Percentiles rank a stretch among this genome's conserved stretches.
Conservation (phyloP, 441 rosid species). For the Croton setiger region DNA sequence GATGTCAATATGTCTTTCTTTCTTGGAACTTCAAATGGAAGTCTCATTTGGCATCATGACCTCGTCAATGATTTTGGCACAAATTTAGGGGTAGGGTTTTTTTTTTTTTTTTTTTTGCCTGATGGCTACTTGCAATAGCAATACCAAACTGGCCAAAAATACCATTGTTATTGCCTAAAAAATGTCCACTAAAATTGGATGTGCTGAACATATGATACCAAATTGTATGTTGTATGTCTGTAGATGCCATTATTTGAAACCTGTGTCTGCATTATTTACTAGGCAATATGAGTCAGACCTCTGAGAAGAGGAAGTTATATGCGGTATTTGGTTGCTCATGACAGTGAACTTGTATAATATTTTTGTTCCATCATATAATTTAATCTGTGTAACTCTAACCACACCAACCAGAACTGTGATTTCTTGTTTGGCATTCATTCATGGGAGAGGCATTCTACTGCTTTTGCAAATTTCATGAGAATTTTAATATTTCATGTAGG, state of each 20-base stretch:
- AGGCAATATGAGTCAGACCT: too few relatives aligned
- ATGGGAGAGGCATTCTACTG: not conserved
- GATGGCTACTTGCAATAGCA: too few relatives aligned
- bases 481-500: not conserved
- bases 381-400: not conserved
- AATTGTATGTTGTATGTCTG: too few relatives aligned
- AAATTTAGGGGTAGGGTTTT: too few relatives aligned
- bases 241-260: not conserved
- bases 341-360: not conserved
- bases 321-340: not conserved
- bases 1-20: not conserved
- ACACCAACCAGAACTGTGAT: not conserved
- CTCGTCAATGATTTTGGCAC: too few relatives aligned
- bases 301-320: not conserved
- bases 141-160: too few relatives aligned
- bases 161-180: too few relatives aligned
- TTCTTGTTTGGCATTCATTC: not conserved
- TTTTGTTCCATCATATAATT: not conserved
- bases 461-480: constrained; percentile 5
- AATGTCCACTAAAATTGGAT: too few relatives aligned
- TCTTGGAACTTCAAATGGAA: not conserved
- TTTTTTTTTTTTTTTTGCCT: too few relatives aligned
- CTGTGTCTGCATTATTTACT: not conserved
- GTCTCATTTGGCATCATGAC: not conserved
- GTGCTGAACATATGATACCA: too few relatives aligned